Percentiles rank a stretch among this genome's conserved stretches.
Evolutionary conservation across 352 stramenopile species (phyloP).

Genomic region (Thalassiosira pacifica): DNA sequence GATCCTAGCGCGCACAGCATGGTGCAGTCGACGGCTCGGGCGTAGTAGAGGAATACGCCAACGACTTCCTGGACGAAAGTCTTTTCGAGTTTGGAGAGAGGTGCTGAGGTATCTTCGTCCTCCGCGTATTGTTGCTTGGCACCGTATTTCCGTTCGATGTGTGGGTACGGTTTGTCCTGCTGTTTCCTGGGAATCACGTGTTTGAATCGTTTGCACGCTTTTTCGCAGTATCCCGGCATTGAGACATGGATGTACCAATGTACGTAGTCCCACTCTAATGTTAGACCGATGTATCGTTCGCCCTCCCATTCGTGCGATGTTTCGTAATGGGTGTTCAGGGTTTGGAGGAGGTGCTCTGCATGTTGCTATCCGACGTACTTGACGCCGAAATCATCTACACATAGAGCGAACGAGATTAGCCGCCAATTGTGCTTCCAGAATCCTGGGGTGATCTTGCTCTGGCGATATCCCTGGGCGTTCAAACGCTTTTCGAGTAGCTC

Average conservation of each 20-base stretch:
- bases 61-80: slow-evolving; percentile 27
- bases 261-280: slow-evolving; percentile 59
- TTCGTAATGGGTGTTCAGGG: slow-evolving; percentile 28
- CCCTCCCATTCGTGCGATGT: slow-evolving; percentile 26
- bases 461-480: slow-evolving; percentile 38
- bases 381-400: slow-evolving; percentile 66
- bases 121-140: slow-evolving; percentile 41
- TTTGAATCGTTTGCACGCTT: slow-evolving; percentile 20
- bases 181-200: slow-evolving; percentile 21
- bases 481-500: slow-evolving; percentile 27
- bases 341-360: slow-evolving; percentile 42
- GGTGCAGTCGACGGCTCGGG: slow-evolving; percentile 19
- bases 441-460: slow-evolving; percentile 31
- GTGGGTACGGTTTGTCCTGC: slow-evolving; percentile 46
- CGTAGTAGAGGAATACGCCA: slow-evolving; percentile 26
- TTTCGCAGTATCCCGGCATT: slow-evolving; percentile 35
- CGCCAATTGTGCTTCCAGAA: slow-evolving; percentile 41
- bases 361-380: slow-evolving; percentile 37
- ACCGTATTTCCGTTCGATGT: slow-evolving; percentile 42
- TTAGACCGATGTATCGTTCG: slow-evolving; percentile 43
- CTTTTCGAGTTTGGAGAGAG: slow-evolving; percentile 23
- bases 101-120: not conserved
- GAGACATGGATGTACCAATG: slow-evolving; percentile 42
- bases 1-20: not conserved
- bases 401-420: slow-evolving; percentile 36